phyloP scores from a whole-genome alignment of 441 rosid species.

The Pelargonium fulgidum region DNA sequence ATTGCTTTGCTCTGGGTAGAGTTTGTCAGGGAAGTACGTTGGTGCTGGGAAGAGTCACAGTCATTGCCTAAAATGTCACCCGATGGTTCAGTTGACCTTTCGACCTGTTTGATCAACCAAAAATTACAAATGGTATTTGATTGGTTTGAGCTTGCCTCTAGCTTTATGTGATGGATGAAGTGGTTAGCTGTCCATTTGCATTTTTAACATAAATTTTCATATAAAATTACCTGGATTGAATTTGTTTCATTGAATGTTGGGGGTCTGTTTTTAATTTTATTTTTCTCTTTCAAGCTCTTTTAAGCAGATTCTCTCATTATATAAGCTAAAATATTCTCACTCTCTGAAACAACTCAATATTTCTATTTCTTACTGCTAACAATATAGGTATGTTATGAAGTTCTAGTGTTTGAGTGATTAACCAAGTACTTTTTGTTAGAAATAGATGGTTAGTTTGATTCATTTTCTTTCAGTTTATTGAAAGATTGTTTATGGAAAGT shows the following conservation, averaged over 20 bases:
- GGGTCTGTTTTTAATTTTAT: background rate
- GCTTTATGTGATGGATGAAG: slow-evolving; percentile 3
- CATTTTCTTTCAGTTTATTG: background rate
- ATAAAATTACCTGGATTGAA: background rate
- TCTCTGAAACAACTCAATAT: slow-evolving; percentile 6
- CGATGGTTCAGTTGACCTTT: slow-evolving; percentile 66
- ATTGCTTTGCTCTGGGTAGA: slow-evolving; percentile 94
- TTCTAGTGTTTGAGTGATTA: background rate
- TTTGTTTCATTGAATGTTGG: background rate
- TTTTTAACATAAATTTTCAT: background rate
- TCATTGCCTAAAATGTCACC: slow-evolving; percentile 68
- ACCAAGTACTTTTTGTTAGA: slow-evolving; percentile 2
- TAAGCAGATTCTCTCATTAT: background rate
- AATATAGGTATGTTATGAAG: slow-evolving; percentile 5
- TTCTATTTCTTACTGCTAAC: background rate
- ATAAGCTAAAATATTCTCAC: slow-evolving; percentile 6
- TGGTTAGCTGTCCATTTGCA: background rate
- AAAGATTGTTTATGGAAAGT: slow-evolving; percentile 9
- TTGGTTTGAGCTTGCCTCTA: slow-evolving; percentile 3
- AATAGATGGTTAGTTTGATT: background rate
- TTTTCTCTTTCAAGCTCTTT: slow-evolving; percentile 1
- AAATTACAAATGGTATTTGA: slow-evolving; percentile 84
- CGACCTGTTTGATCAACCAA: slow-evolving; percentile 84
- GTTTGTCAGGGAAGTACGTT: slow-evolving; percentile 93
- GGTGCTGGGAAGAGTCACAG: slow-evolving; percentile 98